Evolutionary conservation across 768 basidiomycete species (phyloP), one percentile per base, ranked within the genome.

Genomic region (Xerocomellus amylosporus): DNA sequence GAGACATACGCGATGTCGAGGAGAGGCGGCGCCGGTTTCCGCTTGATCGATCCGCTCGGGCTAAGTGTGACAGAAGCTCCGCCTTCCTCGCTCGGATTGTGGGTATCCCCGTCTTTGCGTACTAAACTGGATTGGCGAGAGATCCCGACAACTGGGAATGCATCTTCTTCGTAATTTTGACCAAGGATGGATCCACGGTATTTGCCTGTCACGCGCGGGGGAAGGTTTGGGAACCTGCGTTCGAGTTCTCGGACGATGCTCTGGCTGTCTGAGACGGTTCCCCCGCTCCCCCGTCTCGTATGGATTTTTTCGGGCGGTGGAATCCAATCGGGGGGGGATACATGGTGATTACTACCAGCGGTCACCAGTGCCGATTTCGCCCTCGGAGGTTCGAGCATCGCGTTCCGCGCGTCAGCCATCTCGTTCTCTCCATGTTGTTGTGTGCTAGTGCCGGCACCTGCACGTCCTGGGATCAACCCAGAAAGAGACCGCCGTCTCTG

Each of bases 211-310:
- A 70, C 59, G 39, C 71, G 66, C 34, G 71, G 64, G 6, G 80
- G 82, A 46, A 79, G 72, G 14, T 68, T 73, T 36, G 85, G 82
- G 69, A 86, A 87, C 65, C 78, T 79, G 37, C 67, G 57, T 6
- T 82, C 75, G 49, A 85, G 71, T 34, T 81, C 79, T 19, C 76
- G 77, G 33, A 85, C 75, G 19, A 75, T 71, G 59, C 73, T 68
- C 24, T 79, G 55, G 22, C 73, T 75, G 53, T 81, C 79, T 3
- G 76, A 74, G 30, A 69, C 69, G n/a, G 68, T 66, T 51, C 42
- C 54, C 0, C 57, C 65, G 49, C 70, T 72, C 17, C 61, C 64
- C 20, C 26, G 65, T 22, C 47, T 55, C 7, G 28, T n/a, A 19
- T 49, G 57, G 19, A 22, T 24, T 41, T 3, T 56, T n/a, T 53